Conservation (phyloP, 371 early-diverging fungal genomes). For the Actinomortierella wolfii region DNA sequence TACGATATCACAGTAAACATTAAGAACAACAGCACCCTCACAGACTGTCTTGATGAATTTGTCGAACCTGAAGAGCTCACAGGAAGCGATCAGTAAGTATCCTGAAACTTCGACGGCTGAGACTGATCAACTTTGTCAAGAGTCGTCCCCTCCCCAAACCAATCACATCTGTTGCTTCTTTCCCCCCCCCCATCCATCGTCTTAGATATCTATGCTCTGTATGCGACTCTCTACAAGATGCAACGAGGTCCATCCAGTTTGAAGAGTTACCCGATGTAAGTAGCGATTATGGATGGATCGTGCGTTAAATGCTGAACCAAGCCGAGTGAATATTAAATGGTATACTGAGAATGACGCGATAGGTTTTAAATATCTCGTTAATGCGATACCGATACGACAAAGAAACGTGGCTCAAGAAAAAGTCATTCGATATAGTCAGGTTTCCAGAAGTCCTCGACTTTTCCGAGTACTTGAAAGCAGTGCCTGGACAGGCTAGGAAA, state of each 20-base stretch:
- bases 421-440: constrained; percentile 40
- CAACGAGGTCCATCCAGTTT: constrained; percentile 34
- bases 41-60: constrained; percentile 44
- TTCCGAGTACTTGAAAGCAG: constrained; percentile 7
- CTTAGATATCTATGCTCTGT: constrained; percentile 29
- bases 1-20: constrained; percentile 44
- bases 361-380: constrained; percentile 50
- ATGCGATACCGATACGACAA: constrained; percentile 51
- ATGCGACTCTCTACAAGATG: constrained; percentile 42
- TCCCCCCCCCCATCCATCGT: too few relatives aligned
- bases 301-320: not conserved
- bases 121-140: constrained; percentile 9
- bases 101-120: not conserved
- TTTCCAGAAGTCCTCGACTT: constrained; percentile 45
- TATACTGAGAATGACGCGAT: too few relatives aligned
- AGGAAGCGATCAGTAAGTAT: constrained; percentile 30
- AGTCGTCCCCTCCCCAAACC: not conserved
- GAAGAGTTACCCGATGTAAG: constrained; percentile 35
- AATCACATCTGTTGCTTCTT: too few relatives aligned
- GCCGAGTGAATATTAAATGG: too few relatives aligned
- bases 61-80: constrained; percentile 35
- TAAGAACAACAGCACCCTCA: constrained; percentile 28
- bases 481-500: not conserved
- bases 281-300: not conserved
- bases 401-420: constrained; percentile 42